Conservation (phyloP, 305 asterid species). For the Rubia tinctorum region DNA sequence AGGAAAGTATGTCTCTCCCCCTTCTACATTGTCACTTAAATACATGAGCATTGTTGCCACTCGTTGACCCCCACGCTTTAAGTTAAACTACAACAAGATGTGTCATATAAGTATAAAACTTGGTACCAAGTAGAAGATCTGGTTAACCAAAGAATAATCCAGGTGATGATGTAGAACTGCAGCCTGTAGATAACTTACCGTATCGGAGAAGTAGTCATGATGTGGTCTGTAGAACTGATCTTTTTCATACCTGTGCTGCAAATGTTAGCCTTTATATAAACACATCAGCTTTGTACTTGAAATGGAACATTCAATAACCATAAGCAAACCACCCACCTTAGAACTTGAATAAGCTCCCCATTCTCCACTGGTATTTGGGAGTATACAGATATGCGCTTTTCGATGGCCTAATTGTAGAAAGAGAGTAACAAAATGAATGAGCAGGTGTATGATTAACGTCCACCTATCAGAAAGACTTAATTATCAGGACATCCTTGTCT, state of each 20-base stretch:
- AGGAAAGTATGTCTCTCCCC: constrained; percentile 93
- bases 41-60: constrained; percentile 94
- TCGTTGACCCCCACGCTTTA: constrained; percentile 87
- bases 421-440: not conserved
- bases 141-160: constrained; percentile 5
- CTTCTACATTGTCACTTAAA: constrained; percentile 79
- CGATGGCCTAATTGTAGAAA: constrained; percentile 60
- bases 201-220: constrained; percentile 81
- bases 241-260: constrained; percentile 91
- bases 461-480: too few relatives aligned
- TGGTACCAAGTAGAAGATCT: constrained; percentile 14
- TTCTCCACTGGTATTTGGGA: constrained; percentile 82
- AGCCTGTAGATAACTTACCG: constrained; percentile 43
- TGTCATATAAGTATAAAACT: constrained; percentile 4
- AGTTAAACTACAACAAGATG: constrained; percentile 57
- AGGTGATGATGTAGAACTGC: constrained; percentile 12
- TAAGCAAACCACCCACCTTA: constrained; percentile 44
- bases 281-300: constrained; percentile 20
- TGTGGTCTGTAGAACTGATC: constrained; percentile 76
- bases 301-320: constrained; percentile 12
- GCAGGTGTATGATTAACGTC: not conserved
- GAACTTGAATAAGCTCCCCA: constrained; percentile 89
- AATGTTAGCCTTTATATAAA: constrained; percentile 65
- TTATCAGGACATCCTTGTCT: not conserved
- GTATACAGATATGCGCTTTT: constrained; percentile 81